Conservation (phyloP, 306 rosid genomes). For the Psophocarpus tetragonolobus region DNA sequence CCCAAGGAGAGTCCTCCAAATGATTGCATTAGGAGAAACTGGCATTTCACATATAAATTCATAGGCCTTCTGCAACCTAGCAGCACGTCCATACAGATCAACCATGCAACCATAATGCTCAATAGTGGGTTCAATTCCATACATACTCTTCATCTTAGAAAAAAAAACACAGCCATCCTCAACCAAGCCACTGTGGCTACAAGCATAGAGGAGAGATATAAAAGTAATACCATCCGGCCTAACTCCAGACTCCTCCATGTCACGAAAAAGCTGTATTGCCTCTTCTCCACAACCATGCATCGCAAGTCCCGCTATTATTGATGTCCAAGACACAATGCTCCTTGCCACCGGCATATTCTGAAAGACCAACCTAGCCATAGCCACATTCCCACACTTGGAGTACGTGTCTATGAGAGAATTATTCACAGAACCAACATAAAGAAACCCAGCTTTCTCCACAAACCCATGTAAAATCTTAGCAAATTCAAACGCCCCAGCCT, state of each 20-base stretch:
- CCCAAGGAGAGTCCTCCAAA: slow-evolving; percentile 92
- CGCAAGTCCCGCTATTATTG: slow-evolving; percentile 73
- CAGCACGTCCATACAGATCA: slow-evolving; percentile 84
- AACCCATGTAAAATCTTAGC: slow-evolving; percentile 70
- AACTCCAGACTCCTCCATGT: slow-evolving; percentile 66
- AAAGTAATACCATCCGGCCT: slow-evolving; percentile 71
- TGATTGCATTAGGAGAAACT: slow-evolving; percentile 63
- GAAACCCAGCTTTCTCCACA: slow-evolving; percentile 67
- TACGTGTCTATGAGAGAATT: slow-evolving; percentile 78
- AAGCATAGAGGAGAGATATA: slow-evolving; percentile 77
- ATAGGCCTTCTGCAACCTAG: slow-evolving; percentile 70
- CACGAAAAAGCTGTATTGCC: slow-evolving; percentile 58
- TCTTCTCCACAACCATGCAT: slow-evolving; percentile 87
- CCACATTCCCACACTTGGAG: slow-evolving; percentile 68
- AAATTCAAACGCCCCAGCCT: slow-evolving; percentile 80
- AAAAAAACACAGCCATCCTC: slow-evolving; percentile 64
- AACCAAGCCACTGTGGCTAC: slow-evolving; percentile 78
- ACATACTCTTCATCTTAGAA: slow-evolving; percentile 57
- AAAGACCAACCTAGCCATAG: slow-evolving; percentile 68
- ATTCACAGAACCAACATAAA: slow-evolving; percentile 63
- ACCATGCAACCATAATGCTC: slow-evolving; percentile 93
- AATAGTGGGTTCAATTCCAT: slow-evolving; percentile 61
- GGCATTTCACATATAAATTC: slow-evolving; percentile 71
- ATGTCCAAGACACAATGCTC: slow-evolving; percentile 77
- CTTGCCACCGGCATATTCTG: slow-evolving; percentile 50